Percentiles rank a stretch among this genome's conserved stretches.
Conservation (phyloP, 2,329 filamentous ascomycete genomes). For the Pestalotiopsis sp. region DNA sequence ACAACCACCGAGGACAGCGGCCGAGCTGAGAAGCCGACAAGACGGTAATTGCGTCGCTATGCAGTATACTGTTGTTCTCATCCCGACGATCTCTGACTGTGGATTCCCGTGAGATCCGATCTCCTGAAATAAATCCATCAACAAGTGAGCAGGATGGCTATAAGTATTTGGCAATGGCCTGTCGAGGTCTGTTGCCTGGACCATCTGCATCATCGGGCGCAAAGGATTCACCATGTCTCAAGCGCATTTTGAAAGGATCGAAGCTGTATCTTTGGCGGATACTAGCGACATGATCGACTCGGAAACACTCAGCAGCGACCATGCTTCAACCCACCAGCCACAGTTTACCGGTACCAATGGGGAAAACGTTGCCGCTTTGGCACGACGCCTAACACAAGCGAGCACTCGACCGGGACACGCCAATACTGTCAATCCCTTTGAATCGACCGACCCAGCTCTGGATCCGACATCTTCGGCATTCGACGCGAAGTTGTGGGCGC, state of each 20-base stretch:
- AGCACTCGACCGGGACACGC: neutral
- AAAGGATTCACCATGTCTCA: neutral
- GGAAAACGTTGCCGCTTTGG: neutral
- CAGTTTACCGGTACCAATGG: neutral
- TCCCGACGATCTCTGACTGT: neutral
- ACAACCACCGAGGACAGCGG: no score
- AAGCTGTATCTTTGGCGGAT: neutral
- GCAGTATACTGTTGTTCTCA: no score
- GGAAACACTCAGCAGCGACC: neutral
- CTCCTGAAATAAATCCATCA: neutral
- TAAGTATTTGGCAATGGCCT: neutral
- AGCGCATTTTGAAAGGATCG: neutral
- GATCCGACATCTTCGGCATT: slow-evolving; percentile 46
- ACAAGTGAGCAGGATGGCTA: neutral
- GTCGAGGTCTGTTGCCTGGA: neutral
- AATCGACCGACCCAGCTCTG: slow-evolving; percentile 22
- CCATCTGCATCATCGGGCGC: neutral
- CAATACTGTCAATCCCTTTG: neutral
- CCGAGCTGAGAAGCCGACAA: no score
- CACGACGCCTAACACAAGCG: neutral
- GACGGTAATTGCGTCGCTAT: no score
- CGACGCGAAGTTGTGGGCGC: slow-evolving; percentile 44
- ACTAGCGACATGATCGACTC: neutral
- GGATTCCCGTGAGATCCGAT: neutral
- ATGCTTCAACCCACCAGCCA: neutral